Conservation (phyloP, 116 monocot species). For the Papilionanthe hybrid region DNA sequence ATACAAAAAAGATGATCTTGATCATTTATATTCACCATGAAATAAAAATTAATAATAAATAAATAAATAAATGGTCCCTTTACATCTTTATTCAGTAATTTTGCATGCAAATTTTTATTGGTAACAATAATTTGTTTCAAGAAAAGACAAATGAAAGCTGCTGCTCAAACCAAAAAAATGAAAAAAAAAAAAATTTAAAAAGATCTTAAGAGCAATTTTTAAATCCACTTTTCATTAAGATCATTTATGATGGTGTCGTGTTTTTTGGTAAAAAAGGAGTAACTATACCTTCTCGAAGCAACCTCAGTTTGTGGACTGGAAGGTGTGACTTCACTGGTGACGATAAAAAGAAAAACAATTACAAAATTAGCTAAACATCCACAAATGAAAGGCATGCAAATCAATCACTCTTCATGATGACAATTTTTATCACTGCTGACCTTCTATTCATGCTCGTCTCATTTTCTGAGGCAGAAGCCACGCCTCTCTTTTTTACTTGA, state of each 20-base stretch:
- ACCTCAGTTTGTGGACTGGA: slow-evolving; percentile 12
- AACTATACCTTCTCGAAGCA: slow-evolving; percentile 30
- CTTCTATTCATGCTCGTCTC: slow-evolving; percentile 21
- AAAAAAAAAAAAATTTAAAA: neutral
- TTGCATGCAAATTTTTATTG: neutral
- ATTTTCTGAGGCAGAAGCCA: slow-evolving; percentile 14
- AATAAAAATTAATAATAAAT: neutral
- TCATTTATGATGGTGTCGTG: slow-evolving; percentile 42
- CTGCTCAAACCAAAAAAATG: neutral
- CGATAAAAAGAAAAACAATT: slow-evolving; percentile 11
- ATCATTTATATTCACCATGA: neutral
- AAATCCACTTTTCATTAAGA: slow-evolving; percentile 64
- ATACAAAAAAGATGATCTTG: neutral
- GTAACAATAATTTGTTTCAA: neutral
- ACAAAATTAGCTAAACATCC: neutral
- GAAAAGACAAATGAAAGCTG: neutral
- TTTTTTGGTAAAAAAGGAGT: slow-evolving; percentile 41
- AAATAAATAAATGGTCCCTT: neutral
- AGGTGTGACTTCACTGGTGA: slow-evolving; percentile 24
- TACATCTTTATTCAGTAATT: neutral
- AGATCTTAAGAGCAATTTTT: neutral
- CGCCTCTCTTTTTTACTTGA: slow-evolving; percentile 11
- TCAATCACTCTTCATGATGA: slow-evolving; percentile 5
- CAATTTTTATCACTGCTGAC: slow-evolving; percentile 10
- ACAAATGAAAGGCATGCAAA: neutral